phyloP scores from a whole-genome alignment of 2,329 filamentous ascomycete genomes.

The Remersonia thermophila region DNA sequence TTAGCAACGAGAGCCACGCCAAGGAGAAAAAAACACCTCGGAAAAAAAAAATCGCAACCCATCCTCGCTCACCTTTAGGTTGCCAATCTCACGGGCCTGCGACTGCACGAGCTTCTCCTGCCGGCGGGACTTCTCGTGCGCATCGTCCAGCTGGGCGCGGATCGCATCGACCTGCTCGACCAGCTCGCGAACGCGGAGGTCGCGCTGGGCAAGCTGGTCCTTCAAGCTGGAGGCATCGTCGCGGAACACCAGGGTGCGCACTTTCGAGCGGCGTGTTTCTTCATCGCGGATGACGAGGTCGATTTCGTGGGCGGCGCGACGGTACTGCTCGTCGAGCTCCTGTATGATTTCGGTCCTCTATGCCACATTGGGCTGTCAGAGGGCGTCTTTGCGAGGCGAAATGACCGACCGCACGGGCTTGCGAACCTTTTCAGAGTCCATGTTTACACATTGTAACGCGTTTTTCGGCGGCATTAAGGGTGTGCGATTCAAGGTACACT shows the following conservation, averaged over 20 bases:
- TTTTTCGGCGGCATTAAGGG: conserved; percentile 15
- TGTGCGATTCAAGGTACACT: too few species aligned
- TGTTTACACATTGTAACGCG: conserved; percentile 22
- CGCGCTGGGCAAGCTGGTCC: conserved; percentile 47
- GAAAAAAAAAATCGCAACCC: too few species aligned
- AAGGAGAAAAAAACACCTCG: too few species aligned
- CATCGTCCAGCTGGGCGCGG: conserved; percentile 30
- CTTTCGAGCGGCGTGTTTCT: conserved; percentile 53
- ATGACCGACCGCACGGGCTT: neutral
- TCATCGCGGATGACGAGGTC: conserved; percentile 64
- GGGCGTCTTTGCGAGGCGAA: conserved; percentile 3
- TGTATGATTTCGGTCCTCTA: conserved; percentile 36
- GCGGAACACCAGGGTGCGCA: conserved; percentile 58
- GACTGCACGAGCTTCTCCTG: conserved; percentile 37
- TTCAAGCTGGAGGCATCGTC: conserved; percentile 61
- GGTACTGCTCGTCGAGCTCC: conserved; percentile 58
- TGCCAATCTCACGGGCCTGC: conserved; percentile 36
- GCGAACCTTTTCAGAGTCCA: conserved; percentile 27
- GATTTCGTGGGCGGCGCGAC: conserved; percentile 49
- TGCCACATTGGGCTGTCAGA: neutral
- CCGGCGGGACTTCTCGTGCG: conserved; percentile 29
- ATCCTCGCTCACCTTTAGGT: conserved; percentile 30
- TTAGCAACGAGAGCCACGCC: conserved; percentile 12
- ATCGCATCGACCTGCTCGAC: conserved; percentile 28
- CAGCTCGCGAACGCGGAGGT: conserved; percentile 44